Evolutionary conservation across 2,329 filamentous ascomycete species (phyloP), one percentile per base, ranked within the genome.

Genomic region (Colletotrichum neosansevieriae): DNA sequence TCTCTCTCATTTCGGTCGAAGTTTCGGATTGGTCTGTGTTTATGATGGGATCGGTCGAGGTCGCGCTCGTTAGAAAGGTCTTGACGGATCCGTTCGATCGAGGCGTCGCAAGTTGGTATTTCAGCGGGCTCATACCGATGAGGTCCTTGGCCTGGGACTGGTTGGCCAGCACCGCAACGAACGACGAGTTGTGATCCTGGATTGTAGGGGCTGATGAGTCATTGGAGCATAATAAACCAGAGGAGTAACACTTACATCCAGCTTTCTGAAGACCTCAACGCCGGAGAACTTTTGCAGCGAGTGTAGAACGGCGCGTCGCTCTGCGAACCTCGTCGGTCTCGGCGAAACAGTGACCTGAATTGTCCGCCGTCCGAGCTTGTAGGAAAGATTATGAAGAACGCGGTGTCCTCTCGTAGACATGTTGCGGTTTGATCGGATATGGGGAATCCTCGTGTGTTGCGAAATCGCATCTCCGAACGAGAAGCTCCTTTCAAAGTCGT

Each of bases 261-360:
- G 76, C 74, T 80, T 82, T 76, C 83, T 85, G 75, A 89, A 89
- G 40, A 84, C 78, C 45, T 88, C 84, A 50, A 88, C 80, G 2
- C 79, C 76, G 63, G 83, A 84, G 71, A 84, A 78, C 62, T 80
- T 79, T 75, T 87, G 82, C 21, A 89, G 77, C 32, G 83, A 80
- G 49, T 83, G 82, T 38, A 89, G 77, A 19, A 89, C 80, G 7
- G 86, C 85, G 24, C 86, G 84, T 6, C 87, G 84, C 76, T 89
- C 86, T 34, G 81, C 79, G 71, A 89, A 83, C 53, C 71, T 84
- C n/a, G 78, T 73, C 11, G 87, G 87, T 12, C 81, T 73, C 13
- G 87, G 87, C n/a, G 77, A 75, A 19, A 88, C 86, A 42, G 80
- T 81, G 70, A 89, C 72, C 67, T 84, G 84, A 36, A 89, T 79